Conservation (phyloP, 306 rosid species). For the Sphenostylis stenocarpa region DNA sequence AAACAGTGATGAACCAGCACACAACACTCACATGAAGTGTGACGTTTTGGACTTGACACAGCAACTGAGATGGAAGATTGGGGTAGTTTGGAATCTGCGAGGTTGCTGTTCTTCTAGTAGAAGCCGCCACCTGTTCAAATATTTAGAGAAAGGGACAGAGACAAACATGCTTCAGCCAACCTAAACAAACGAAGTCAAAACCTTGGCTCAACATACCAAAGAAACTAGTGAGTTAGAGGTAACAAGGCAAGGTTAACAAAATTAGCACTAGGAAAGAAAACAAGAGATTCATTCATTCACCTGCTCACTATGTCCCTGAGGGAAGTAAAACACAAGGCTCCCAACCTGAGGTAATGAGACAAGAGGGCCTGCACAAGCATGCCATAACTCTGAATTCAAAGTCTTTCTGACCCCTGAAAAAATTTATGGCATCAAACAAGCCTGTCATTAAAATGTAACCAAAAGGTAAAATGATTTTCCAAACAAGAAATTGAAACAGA, state of each 20-base stretch:
- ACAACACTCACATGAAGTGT: constrained; percentile 70
- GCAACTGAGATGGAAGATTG: constrained; percentile 81
- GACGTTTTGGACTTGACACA: constrained; percentile 87
- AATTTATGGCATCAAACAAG: constrained; percentile 18
- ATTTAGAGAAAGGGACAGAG: background rate
- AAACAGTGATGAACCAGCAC: background rate
- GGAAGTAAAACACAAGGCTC: constrained; percentile 83
- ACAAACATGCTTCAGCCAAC: constrained; percentile 18
- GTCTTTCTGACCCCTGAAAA: constrained; percentile 71
- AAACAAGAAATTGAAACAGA: constrained; percentile 27
- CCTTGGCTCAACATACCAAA: background rate
- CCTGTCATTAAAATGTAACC: background rate
- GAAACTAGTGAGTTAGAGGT: background rate
- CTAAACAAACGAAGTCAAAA: constrained; percentile 2
- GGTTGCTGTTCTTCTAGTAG: constrained; percentile 86
- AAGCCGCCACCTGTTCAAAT: constrained; percentile 79
- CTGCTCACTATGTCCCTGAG: constrained; percentile 99
- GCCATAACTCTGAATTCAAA: constrained; percentile 93
- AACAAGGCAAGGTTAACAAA: background rate
- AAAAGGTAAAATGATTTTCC: background rate
- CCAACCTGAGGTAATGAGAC: constrained; percentile 88
- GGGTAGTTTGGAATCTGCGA: constrained; percentile 97
- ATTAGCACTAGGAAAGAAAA: background rate
- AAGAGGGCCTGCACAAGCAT: constrained; percentile 99
- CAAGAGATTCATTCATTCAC: constrained; percentile 36